Percentiles rank a stretch among this genome's conserved stretches.
Conservation (phyloP, 2,329 filamentous ascomycete genomes). For the Pyricularia sp. region DNA sequence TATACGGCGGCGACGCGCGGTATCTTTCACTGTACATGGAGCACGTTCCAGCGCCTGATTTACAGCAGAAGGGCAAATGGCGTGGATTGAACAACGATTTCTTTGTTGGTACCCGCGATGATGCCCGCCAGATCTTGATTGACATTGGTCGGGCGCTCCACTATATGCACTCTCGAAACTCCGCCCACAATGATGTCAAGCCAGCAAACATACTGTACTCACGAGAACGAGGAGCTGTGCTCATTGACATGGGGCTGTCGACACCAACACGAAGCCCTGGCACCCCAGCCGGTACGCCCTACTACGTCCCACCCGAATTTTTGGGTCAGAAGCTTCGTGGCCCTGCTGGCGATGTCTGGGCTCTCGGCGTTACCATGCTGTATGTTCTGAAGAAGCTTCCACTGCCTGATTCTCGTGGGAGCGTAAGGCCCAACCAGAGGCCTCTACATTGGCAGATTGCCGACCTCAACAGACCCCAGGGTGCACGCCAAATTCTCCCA, state of each 20-base stretch:
- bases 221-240: constrained; percentile 41
- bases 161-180: constrained; percentile 39
- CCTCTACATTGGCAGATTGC: constrained; percentile 47
- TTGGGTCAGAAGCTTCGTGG: constrained; percentile 41
- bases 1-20: constrained; percentile 46
- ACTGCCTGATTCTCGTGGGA: constrained; percentile 37
- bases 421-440: constrained; percentile 30
- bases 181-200: constrained; percentile 51
- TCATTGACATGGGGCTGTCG: constrained; percentile 48
- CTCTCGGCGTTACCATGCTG: constrained; percentile 46
- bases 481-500: constrained; percentile 16
- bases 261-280: constrained; percentile 31
- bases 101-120: constrained; percentile 34
- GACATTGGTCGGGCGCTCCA: constrained; percentile 41
- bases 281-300: constrained; percentile 43
- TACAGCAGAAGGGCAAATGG: constrained; percentile 36
- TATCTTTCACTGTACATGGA: constrained; percentile 50
- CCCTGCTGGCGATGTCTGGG: constrained; percentile 44
- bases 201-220: constrained; percentile 49
- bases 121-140: constrained; percentile 37
- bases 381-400: constrained; percentile 43
- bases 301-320: constrained; percentile 49
- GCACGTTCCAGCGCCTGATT: constrained; percentile 42
- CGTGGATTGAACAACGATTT: constrained; percentile 31
- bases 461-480: constrained; percentile 29